phyloP scores from a whole-genome alignment of 257 asterid genomes.

The Catharanthus roseus region DNA sequence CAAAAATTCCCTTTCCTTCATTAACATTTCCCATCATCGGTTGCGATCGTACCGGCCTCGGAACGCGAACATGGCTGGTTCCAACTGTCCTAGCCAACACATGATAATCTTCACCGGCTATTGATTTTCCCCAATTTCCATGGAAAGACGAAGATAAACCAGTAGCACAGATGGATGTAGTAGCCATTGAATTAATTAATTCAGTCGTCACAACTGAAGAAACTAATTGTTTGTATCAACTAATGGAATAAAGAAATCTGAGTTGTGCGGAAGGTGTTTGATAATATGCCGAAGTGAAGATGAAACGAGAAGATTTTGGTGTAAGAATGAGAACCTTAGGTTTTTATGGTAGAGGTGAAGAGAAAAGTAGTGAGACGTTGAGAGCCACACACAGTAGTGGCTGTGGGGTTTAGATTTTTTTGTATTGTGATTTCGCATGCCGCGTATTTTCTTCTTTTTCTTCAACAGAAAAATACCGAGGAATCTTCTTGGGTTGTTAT shows the following conservation, averaged over 20 bases:
- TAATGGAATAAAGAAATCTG: too few relatives aligned
- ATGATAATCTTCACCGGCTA: conserved; percentile 50
- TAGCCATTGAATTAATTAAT: conserved; percentile 41
- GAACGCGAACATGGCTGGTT: conserved; percentile 27
- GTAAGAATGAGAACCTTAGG: conserved; percentile 23
- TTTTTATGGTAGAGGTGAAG: conserved; percentile 18
- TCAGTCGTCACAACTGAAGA: too few relatives aligned
- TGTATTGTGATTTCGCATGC: conserved; percentile 5
- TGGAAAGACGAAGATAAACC: conserved; percentile 40
- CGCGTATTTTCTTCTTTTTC: conserved; percentile 12
- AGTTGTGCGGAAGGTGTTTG: background rate
- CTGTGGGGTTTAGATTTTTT: conserved; percentile 22
- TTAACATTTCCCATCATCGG: conserved; percentile 87
- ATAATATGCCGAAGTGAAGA: conserved; percentile 1
- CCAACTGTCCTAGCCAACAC: conserved; percentile 25
- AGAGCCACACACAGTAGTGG: conserved; percentile 38
- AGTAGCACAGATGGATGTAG: conserved; percentile 46
- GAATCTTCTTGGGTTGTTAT: conserved; percentile 13
- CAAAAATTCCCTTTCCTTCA: conserved; percentile 78
- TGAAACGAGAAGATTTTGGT: conserved; percentile 1
- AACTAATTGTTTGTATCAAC: too few relatives aligned
- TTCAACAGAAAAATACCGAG: too few relatives aligned
- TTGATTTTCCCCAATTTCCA: conserved; percentile 55
- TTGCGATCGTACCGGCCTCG: conserved; percentile 40
- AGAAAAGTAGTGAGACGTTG: conserved; percentile 15